Base-by-base conservation (phyloP, 2,329 filamentous ascomycete genomes). In the Sclerotiophoma versabilis region DNA sequence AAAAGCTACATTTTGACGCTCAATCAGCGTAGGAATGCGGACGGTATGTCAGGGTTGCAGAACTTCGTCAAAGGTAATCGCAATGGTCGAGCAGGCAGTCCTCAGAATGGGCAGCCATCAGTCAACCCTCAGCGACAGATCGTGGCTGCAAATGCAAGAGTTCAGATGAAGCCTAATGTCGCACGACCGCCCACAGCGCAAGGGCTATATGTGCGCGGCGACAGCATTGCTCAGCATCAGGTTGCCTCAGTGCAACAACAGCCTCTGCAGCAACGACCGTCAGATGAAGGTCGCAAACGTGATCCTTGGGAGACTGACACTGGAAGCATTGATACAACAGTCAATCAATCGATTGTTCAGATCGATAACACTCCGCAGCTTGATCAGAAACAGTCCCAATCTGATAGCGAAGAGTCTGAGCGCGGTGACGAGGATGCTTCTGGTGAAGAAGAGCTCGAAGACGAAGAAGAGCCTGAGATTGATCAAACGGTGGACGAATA, bases 221-320 rank as follows among this genome's bases (percentile, higher is more conserved):
- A 54, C n/a, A 49, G 39, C 14, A 47, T 59, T 11, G 27, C 41
- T 8, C 59, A 64, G 15, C 62, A 62, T 14, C 62, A 42, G 22
- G 49, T 59, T 22, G 53, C 54, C 30, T 15, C 43, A 4, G 15
- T 60, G 9, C 60, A 65, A 48, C 60, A 66, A 38, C 63, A 58
- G 27, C 51, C 59, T 22, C 49, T 44, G 8, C 62, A 58, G 26
- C 59, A 47, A 26, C 58, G 54, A 46, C 57, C 52, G 0, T 46
- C 55, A 38, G 58, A 51, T 33, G 60, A 62, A 52, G 54, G 46
- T 45, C 54, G 41, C 17, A 63, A 59, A 43, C 54, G 53, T 51
- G 66, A 71, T 56, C 43, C 34, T 0, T 76, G 70, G 41, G 75
- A 71, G 42, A 77, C 75, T 53, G 75, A 77, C 54, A 69, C 68